Evolutionary conservation across 1,284 basidiomycete species (phyloP), one percentile per base, ranked within the genome.

Genomic region (Termitomyces sp.): DNA sequence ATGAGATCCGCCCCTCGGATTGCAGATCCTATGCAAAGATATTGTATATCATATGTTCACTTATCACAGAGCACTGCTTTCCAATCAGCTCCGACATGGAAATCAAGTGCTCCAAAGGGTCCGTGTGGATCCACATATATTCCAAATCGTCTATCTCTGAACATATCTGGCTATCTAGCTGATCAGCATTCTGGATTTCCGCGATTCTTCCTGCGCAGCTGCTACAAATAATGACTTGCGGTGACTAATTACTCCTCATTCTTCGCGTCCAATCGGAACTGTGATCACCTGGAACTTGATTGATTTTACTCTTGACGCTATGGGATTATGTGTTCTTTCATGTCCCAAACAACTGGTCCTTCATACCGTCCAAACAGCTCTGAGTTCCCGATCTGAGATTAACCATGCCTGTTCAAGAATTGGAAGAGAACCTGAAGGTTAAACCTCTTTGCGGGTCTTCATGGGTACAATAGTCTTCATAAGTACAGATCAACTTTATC

Each of bases 91-190:
- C 28, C 50, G 44, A 51, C 41, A 17, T 38, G 46, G 28, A 28
- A 52, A 15, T 21, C 33, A 10, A 36, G 19, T 28, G 19, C 9
- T 47, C 13, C 13, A 15, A 3, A n/a, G 33, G 31, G 7, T 13
- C 13, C 21, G 13, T 34, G 1, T 56, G 47, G 55, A 33, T 54
- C 52, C 45, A 19, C 39, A 26, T 43, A 54, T 39, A 31, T 49
- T 31, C 24, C 12, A 6, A 19, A 31, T 50, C 12, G 12, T 50
- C 6, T n/a, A 17, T 19, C 31, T 2, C 4, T 7, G 8, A 13
- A 40, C 8, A 19, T 12, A 2, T n/a, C 24, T 43, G 13, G 24
- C 24, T 2, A 24, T 24, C 24, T 15, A 9, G 19, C 31, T 40
- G 24, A 50, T 41, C 49, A 50, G 17, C 45, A 40, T 39, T 15